Conservation (phyloP, 148 eudicot genomes). For the Persicaria maculosa region DNA sequence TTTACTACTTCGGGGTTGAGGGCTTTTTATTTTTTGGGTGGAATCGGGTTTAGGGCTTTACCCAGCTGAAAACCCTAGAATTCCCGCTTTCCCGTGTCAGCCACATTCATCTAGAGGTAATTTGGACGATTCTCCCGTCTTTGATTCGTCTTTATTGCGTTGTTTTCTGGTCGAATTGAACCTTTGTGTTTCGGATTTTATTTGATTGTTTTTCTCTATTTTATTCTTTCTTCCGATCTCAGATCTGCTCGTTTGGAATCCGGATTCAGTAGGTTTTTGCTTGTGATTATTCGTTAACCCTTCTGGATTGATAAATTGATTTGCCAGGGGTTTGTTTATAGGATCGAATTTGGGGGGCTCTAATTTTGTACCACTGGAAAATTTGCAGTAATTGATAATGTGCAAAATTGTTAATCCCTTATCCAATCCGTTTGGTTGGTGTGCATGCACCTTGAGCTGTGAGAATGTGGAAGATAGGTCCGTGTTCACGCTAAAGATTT, state of each 20-base stretch:
- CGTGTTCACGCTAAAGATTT: background rate
- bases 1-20: too few relatives aligned
- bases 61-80: constrained; percentile 11
- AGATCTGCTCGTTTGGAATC: constrained; percentile 9
- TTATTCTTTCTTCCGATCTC: background rate
- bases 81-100: background rate
- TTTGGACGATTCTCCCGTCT: background rate
- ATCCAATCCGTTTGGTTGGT: constrained; percentile 3
- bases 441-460: constrained; percentile 3
- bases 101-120: constrained; percentile 10
- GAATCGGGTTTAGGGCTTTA: background rate
- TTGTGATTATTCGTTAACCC: background rate
- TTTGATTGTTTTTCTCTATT: background rate
- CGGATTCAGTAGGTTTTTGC: background rate
- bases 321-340: background rate
- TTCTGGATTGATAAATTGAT: background rate
- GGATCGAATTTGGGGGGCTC: background rate
- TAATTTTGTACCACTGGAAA: background rate
- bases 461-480: constrained; percentile 2
- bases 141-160: background rate
- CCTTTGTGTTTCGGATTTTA: background rate
- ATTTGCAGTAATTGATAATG: background rate
- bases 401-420: background rate
- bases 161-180: background rate
- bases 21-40: background rate